Conservation (phyloP, 805 yeast species). For the Spathaspora boniae region DNA sequence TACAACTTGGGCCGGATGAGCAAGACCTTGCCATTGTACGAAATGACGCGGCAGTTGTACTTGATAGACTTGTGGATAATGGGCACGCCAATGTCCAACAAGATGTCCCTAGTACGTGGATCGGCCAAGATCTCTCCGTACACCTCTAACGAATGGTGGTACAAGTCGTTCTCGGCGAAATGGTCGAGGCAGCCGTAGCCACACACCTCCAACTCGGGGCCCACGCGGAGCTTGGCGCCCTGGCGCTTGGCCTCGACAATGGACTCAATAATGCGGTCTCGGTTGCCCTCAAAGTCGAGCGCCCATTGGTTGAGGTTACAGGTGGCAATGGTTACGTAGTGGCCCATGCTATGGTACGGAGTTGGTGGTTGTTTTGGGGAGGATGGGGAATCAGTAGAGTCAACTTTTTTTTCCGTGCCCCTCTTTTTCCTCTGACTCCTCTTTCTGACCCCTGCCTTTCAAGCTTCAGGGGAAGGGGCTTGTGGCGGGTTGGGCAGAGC, state of each 20-base stretch:
- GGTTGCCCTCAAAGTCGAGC: slow-evolving; percentile 92
- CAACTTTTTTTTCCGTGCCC: background rate
- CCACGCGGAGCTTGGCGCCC: slow-evolving; percentile 84
- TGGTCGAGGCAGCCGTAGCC: slow-evolving; percentile 97
- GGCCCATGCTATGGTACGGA: slow-evolving; percentile 58
- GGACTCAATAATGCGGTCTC: slow-evolving; percentile 84
- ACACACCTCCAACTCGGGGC: slow-evolving; percentile 93
- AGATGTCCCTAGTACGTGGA: slow-evolving; percentile 67
- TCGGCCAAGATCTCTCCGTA: slow-evolving; percentile 70
- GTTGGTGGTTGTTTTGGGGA: background rate
- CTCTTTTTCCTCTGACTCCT: background rate
- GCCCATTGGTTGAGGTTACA: slow-evolving; percentile 99
- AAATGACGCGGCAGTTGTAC: slow-evolving; percentile 86
- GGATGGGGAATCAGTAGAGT: background rate
- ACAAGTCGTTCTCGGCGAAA: slow-evolving; percentile 84
- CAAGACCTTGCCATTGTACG: slow-evolving; percentile 73
- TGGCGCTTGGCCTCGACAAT: slow-evolving; percentile 69
- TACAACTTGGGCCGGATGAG: slow-evolving; percentile 89
- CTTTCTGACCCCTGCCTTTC: no score
- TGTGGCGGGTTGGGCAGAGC: no score
- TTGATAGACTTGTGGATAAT: slow-evolving; percentile 80
- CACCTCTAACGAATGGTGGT: slow-evolving; percentile 92
- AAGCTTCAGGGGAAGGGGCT: no score
- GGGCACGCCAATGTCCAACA: slow-evolving; percentile 95
- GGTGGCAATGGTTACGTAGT: slow-evolving; percentile 83